Evolutionary conservation across 2,329 filamentous ascomycete species (phyloP), one percentile per base, ranked within the genome.

Genomic region (Microsporum audouinii): DNA sequence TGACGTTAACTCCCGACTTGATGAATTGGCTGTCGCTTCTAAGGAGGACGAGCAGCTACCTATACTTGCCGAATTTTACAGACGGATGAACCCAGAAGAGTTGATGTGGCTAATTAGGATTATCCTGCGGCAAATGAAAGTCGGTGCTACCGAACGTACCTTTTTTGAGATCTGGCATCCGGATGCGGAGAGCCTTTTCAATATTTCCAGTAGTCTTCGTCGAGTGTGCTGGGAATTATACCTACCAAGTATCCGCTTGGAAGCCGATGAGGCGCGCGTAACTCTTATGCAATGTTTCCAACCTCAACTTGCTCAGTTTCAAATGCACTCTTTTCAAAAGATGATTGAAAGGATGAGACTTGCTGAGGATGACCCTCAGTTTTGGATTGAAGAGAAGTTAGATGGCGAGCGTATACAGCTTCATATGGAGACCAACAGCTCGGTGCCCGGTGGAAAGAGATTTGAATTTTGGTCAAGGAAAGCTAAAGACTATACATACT

Each of bases 361-460:
- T 0, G 86, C 84, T 0, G 82, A 86, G 29, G 85, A 89, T 0
- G 86, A 95, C 59, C 78, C 81, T 0, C 84, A 88, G 6, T 99
- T 95, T 70, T 97, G 91, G 91, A 94, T 97, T 56, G 94, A 99
- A 72, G 94, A 99, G 75, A 99, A 99, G 73, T 79, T 99, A 6
- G 94, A 99, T 67, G 94, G 94, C 1, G 94, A 99, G 75, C 84
- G 94, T 31, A 96, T 99, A 87, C 94, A 99, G 72, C 81, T 99
- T 71, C 94, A 99, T 72, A 91, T 97, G 88, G 74, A 83, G 10
- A 80, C 88, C 61, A 89, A 96, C 66, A 77, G 84, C 2, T 75
- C 73, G 0, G 76, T 84, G 0, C 81, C 84, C 0, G 90, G 91
- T 0, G 89, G 89, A 0, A 84, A 80, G 61, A 79, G 78, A 23